Evolutionary conservation across 495 filamentous ascomycete species (phyloP), one percentile per base, ranked within the genome.

Genomic region (Aspergillus asperescens): DNA sequence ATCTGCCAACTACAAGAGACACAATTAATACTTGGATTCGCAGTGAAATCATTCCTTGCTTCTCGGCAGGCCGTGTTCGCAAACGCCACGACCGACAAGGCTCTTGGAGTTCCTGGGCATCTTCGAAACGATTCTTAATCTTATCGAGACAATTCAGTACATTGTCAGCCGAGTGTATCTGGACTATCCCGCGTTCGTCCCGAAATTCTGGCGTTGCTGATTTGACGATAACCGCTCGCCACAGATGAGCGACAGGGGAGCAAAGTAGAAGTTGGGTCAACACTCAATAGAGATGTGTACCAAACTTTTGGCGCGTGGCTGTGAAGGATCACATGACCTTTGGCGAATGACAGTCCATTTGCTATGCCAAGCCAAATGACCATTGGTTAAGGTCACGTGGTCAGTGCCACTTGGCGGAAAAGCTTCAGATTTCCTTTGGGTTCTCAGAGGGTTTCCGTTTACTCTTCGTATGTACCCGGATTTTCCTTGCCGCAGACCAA

Each of bases 211-310:
- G 7, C 42, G 18, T 39, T 27, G 8, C 28, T 43, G 32, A 53
- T 53, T 53, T 24, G 50, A 28, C 27, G 24, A 40, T 24, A 40
- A 27, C 19, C 39, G 29, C 50, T 40, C 39, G n/a, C 15, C 19
- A 16, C 7, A n/a, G 29, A 37, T 28, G 42, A 53, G 41, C 50
- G 50, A 53, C 50, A 53, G 50, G 41, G 42, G 42, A 40, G 29
- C 3, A 5, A 53, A 19, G 34, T 5, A 19, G 27, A 3, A 45
- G 24, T 19, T 7, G 22, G 29, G 29, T 12, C 29, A 32, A 7
- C 29, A 28, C 8, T 8, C 5, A 28, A 28, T 28, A 28, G 4
- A 28, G 8, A 5, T 28, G 25, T 28, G 5, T 28, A n/a, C n/a
- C n/a, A n/a, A n/a, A n/a, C n/a, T n/a, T n/a, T n/a, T n/a, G n/a